phyloP scores from a whole-genome alignment of 331 rosid genomes.

The Acacia concinna region DNA sequence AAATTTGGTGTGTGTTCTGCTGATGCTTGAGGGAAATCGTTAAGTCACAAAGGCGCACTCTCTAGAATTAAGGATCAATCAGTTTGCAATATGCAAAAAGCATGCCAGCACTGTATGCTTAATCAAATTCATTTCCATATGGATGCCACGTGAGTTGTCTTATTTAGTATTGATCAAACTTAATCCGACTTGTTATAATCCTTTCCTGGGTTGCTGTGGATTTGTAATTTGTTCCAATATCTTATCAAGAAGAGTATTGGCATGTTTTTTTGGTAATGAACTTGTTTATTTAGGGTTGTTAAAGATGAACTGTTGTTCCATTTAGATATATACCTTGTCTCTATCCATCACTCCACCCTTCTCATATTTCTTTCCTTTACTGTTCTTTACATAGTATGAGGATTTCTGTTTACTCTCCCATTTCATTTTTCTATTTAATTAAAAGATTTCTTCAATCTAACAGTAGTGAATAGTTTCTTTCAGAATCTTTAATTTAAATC shows the following conservation, averaged over 20 bases:
- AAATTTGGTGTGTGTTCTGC: conserved; percentile 10
- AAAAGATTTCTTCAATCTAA: background rate
- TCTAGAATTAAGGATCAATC: background rate
- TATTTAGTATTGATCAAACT: background rate
- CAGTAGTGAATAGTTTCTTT: background rate
- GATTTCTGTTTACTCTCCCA: background rate
- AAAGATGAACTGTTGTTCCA: background rate
- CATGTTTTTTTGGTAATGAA: background rate
- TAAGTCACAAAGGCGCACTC: background rate
- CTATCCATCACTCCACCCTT: background rate
- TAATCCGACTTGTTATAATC: conserved; percentile 4
- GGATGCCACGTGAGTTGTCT: background rate
- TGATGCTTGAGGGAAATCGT: background rate
- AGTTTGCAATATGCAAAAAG: background rate
- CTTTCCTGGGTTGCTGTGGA: background rate
- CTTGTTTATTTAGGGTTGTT: background rate
- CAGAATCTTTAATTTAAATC: background rate
- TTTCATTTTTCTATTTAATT: background rate
- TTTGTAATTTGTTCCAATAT: background rate
- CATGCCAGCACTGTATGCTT: conserved; percentile 4
- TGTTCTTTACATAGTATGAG: background rate
- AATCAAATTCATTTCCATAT: background rate
- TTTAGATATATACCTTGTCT: background rate
- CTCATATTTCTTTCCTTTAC: background rate
- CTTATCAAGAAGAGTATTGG: background rate